A percentile compares a stretch with the other conserved stretches of the same genome.
phyloP scores from a whole-genome alignment of 176 grass and related monocot species.

The Oryza nivara region DNA sequence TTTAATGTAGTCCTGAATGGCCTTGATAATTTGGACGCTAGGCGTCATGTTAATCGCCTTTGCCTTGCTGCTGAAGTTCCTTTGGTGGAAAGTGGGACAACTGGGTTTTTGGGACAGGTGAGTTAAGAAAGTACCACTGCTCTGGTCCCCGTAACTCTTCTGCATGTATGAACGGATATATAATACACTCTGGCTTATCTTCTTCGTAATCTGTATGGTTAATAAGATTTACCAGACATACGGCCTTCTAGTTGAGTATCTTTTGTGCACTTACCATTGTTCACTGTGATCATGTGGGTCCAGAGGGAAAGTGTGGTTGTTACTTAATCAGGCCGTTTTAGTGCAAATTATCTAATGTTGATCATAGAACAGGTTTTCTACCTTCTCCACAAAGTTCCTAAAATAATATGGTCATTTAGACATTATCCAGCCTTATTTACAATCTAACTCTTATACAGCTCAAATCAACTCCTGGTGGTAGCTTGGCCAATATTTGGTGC shows the following conservation, averaged over 20 bases:
- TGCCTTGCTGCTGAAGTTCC: constrained; percentile 98
- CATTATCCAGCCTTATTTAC: not conserved
- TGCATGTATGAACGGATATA: not conserved
- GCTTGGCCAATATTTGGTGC: not conserved
- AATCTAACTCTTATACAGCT: not conserved
- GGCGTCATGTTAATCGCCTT: constrained; percentile 95
- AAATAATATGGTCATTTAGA: not conserved
- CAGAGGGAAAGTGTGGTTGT: not conserved
- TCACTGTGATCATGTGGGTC: not conserved
- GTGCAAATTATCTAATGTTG: not conserved
- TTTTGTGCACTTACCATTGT: not conserved
- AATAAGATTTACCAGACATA: constrained; percentile 11
- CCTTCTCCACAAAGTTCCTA: not conserved
- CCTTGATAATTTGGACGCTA: constrained; percentile 98
- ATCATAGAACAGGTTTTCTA: not conserved
- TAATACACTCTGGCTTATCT: constrained; percentile 11
- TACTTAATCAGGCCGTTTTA: not conserved
- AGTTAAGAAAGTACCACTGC: not conserved
- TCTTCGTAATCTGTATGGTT: not conserved
- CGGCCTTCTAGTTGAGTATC: not conserved
- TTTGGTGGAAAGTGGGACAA: constrained; percentile 97
- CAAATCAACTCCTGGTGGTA: not conserved
- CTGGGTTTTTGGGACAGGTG: constrained; percentile 98
- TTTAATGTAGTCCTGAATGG: constrained; percentile 98
- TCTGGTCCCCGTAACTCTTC: not conserved